These are phyloP conservation scores for Stachybotrys echinatus DNA, from an alignment of 2,329 filamentous ascomycete genomes.

Conservation along the genomic window DNA sequence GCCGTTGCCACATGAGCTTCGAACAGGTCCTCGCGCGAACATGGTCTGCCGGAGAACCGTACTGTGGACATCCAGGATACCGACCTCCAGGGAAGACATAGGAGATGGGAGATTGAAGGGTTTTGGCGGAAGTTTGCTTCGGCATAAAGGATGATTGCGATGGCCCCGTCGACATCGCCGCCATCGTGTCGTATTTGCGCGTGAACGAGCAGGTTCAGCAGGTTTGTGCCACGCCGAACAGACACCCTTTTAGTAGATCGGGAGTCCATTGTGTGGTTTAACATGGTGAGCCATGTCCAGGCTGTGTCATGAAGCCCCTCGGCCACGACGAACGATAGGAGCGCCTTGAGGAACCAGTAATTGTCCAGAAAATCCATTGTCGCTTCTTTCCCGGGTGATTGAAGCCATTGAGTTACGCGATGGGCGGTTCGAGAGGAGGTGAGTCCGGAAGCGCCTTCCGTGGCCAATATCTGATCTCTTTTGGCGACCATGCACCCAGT, in stretches of 20 bases:
- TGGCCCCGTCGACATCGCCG: conserved; percentile 44
- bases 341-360: conserved; percentile 27
- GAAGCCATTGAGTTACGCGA: conserved; percentile 49
- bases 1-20: conserved; percentile 47
- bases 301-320: conserved; percentile 45
- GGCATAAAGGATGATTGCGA: conserved; percentile 41
- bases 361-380: conserved; percentile 39
- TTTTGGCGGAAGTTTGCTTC: conserved; percentile 34
- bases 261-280: too few relatives aligned
- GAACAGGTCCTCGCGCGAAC: conserved; percentile 43
- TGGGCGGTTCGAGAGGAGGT: conserved; percentile 37
- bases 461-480: conserved; percentile 29
- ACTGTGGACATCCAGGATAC: conserved; percentile 50
- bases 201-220: conserved; percentile 36
- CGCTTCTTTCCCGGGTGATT: conserved; percentile 41
- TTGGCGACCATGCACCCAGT: conserved; percentile 49
- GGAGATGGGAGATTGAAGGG: conserved; percentile 25
- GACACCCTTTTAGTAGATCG: conserved; percentile 11
- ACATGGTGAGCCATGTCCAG: conserved; percentile 48
- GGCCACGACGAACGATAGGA: conserved; percentile 46
- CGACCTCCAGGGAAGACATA: conserved; percentile 38
- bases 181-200: conserved; percentile 31
- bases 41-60: conserved; percentile 37
- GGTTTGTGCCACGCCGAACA: conserved; percentile 21
- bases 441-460: conserved; percentile 21